Base-by-base conservation (phyloP, 345 rosid species). In the Syzygium aqueum region DNA sequence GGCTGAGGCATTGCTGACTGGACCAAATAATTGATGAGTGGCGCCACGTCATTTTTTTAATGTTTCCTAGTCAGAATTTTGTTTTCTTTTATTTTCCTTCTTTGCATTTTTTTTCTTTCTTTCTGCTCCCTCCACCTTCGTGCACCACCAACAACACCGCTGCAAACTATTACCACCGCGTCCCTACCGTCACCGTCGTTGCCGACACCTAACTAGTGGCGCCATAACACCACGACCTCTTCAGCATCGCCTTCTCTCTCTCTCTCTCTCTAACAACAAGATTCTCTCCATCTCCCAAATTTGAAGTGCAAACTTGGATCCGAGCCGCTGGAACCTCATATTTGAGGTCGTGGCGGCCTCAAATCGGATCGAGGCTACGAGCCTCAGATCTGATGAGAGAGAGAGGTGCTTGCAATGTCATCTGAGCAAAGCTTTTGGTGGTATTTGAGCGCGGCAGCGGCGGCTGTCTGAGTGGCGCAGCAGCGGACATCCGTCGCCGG, bases 221-320 rank as follows among this genome's bases (percentile, higher is more conserved):
- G 5, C 11, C 86, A 93, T 40, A 50, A 92, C 37, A 89, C 94
- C 84, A 91, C 90, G 65, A 86, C 92, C 82, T 91, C 93, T 61
- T 93, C 78, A 27, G 16, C 65, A 59, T 51, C 59, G 22, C n/a
- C n/a, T 0, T 54, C 21, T n/a, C 82, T 21, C 23, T 40, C 51
- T 37, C 59, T 19, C 22, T 52, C 56, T 52, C 54, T 54, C 59
- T 56, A 43, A 43, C 7, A 43, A 43, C 46, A 13, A n/a, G 5
- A 50, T 83, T 86, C 84, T 52, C 73, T 78, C 6, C 25, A 14
- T 54, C 57, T 54, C 51, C 11, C 7, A 1, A 2, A 30, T 27
- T 8, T 53, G 22, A 63, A 28, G 37, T n/a, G 77, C 37, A 63
- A 63, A 63, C 77, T 63, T 37, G 28, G 37, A 63, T 30, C 11